phyloP scores from a whole-genome alignment of 306 rosid species.

The Ceratonia siliqua region DNA sequence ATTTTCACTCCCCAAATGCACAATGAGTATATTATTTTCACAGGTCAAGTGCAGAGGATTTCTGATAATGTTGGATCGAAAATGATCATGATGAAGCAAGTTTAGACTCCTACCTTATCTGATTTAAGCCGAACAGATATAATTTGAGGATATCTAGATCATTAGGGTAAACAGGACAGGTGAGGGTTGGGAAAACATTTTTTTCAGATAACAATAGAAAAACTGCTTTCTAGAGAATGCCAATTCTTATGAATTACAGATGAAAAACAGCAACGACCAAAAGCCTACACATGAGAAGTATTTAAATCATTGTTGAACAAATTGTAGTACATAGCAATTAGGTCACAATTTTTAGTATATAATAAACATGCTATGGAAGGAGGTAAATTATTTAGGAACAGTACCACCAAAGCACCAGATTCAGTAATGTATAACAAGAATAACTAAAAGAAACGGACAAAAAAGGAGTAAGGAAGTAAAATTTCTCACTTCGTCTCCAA shows the following conservation, averaged over 20 bases:
- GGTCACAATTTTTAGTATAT: neutral
- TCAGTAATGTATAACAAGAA: slow-evolving; percentile 3
- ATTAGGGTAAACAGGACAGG: neutral
- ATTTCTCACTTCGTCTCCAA: slow-evolving; percentile 77
- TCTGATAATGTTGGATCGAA: neutral
- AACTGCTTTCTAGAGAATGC: neutral
- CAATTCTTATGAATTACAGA: neutral
- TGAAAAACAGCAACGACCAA: slow-evolving; percentile 10
- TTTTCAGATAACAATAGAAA: neutral
- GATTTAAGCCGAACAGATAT: neutral
- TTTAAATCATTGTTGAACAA: neutral
- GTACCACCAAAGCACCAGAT: slow-evolving; percentile 9
- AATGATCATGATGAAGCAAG: neutral
- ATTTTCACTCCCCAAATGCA: neutral
- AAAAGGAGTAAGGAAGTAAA: neutral
- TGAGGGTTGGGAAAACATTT: neutral
- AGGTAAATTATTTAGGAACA: slow-evolving; percentile 6
- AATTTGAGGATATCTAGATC: neutral
- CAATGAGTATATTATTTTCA: neutral
- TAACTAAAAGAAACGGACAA: slow-evolving; percentile 26
- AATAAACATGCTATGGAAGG: neutral
- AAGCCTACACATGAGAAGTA: neutral
- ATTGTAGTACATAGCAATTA: neutral
- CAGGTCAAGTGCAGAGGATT: neutral
- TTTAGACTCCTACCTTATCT: neutral